phyloP scores from a whole-genome alignment of 1,284 basidiomycete species.

The Stygiomarasmius scandens region DNA sequence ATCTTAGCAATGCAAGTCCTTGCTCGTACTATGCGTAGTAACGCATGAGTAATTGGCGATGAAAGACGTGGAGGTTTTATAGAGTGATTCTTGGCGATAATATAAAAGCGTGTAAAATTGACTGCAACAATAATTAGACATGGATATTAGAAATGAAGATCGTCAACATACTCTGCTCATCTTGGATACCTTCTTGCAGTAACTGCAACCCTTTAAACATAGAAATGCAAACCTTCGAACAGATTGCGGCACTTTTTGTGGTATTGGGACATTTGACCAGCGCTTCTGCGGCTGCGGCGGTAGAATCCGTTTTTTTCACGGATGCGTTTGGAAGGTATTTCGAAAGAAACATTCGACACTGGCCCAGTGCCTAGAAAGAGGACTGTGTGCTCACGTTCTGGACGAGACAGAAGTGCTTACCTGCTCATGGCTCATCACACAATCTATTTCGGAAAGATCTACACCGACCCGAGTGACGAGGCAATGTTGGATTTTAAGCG shows the following conservation, averaged over 20 bases:
- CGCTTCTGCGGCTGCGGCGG: constrained; percentile 65
- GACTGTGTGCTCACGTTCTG: constrained; percentile 5
- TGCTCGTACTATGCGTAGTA: constrained; percentile 8
- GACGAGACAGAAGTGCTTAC: constrained; percentile 34
- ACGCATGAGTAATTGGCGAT: not conserved
- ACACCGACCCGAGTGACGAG: constrained; percentile 62
- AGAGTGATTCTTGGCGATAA: constrained; percentile 44
- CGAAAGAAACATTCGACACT: constrained; percentile 64
- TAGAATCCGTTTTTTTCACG: constrained; percentile 61
- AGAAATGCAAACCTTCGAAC: constrained; percentile 62
- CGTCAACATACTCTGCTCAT: constrained; percentile 50
- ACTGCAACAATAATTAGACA: constrained; percentile 35
- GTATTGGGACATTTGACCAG: constrained; percentile 41
- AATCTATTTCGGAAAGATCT: constrained; percentile 50
- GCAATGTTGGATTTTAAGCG: constrained; percentile 67
- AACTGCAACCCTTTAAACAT: constrained; percentile 62
- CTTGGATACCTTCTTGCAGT: constrained; percentile 63
- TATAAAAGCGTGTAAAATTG: constrained; percentile 68
- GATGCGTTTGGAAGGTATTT: constrained; percentile 53
- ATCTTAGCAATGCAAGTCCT: not conserved
- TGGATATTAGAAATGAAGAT: not conserved
- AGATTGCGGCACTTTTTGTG: constrained; percentile 66
- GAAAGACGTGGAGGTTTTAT: constrained; percentile 23
- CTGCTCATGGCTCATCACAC: constrained; percentile 76
- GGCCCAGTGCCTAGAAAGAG: constrained; percentile 67